These are phyloP conservation scores for Lonicera japonica DNA, from an alignment of 129 eudicot species.

Conservation along the genomic window DNA sequence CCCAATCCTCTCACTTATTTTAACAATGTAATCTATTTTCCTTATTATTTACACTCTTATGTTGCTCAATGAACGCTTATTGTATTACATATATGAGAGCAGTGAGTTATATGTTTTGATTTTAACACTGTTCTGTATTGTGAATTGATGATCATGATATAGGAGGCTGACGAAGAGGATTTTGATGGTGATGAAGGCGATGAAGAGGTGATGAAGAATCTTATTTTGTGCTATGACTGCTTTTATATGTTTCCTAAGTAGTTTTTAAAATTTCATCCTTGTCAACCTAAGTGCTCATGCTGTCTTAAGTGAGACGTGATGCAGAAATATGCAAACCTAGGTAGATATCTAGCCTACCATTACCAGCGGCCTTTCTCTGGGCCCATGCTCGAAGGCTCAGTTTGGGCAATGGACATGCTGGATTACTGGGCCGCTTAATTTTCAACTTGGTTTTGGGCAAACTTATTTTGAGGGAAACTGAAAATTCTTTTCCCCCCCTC, in stretches of 20 bases:
- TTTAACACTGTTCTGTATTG: conserved; percentile 7
- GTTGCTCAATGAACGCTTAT: neutral
- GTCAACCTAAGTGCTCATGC: too few relatives aligned
- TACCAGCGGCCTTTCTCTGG: too few relatives aligned
- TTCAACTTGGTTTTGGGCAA: too few relatives aligned
- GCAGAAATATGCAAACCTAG: too few relatives aligned
- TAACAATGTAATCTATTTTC: conserved; percentile 43
- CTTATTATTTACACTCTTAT: neutral
- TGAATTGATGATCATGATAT: conserved; percentile 1
- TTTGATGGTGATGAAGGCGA: conserved; percentile 55
- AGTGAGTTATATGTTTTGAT: neutral
- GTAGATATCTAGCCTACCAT: too few relatives aligned
- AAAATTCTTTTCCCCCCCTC: too few relatives aligned
- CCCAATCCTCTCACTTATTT: conserved; percentile 82
- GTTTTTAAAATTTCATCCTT: neutral
- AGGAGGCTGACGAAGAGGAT: conserved; percentile 86
- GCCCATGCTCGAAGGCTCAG: too few relatives aligned
- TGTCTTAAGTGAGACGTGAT: too few relatives aligned
- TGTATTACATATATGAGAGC: too few relatives aligned
- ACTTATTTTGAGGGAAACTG: too few relatives aligned
- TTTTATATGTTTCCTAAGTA: neutral
- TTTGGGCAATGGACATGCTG: too few relatives aligned
- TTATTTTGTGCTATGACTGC: conserved; percentile 2
- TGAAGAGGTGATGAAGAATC: conserved; percentile 43
- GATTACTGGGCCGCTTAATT: too few relatives aligned